phyloP scores from a whole-genome alignment of 2,329 filamentous ascomycete species.

The Arthrobotrys conoides region DNA sequence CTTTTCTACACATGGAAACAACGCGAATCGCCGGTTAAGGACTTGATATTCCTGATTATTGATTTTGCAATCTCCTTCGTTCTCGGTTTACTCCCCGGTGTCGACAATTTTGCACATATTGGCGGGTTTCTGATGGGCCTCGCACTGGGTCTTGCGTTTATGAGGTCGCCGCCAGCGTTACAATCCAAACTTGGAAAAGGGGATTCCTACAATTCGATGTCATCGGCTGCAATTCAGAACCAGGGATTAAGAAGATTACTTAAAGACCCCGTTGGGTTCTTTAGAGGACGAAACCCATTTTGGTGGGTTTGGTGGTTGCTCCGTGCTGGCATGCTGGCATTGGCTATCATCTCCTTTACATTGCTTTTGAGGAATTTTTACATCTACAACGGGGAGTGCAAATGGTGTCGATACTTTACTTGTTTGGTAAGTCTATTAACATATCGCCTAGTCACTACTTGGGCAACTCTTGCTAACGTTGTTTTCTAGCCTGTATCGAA shows the following conservation, averaged over 20 bases:
- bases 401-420: constrained; percentile 95
- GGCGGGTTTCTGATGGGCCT: constrained; percentile 95
- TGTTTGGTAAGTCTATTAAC: constrained; percentile 80
- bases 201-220: constrained; percentile 79
- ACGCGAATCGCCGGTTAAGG: constrained; percentile 81
- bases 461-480: background rate
- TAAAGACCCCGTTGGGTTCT: constrained; percentile 80
- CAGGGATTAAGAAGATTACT: constrained; percentile 68
- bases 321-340: constrained; percentile 81
- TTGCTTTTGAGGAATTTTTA: constrained; percentile 94
- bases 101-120: constrained; percentile 98
- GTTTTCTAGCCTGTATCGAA: constrained; percentile 73
- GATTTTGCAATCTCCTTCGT: constrained; percentile 93
- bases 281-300: constrained; percentile 89
- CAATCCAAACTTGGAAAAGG: constrained; percentile 80
- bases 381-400: constrained; percentile 79
- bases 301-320: constrained; percentile 99
- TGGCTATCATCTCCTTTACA: constrained; percentile 87
- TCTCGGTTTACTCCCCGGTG: constrained; percentile 87
- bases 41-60: constrained; percentile 87
- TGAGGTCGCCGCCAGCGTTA: constrained; percentile 88
- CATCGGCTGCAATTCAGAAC: constrained; percentile 67
- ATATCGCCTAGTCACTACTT: background rate
- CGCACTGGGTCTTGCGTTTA: constrained; percentile 84
- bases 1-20: constrained; percentile 93